Evolutionary conservation across 192 early-diverging fungal species (phyloP), one percentile per base, ranked within the genome.

Genomic region (Rhizophagus clarus): DNA sequence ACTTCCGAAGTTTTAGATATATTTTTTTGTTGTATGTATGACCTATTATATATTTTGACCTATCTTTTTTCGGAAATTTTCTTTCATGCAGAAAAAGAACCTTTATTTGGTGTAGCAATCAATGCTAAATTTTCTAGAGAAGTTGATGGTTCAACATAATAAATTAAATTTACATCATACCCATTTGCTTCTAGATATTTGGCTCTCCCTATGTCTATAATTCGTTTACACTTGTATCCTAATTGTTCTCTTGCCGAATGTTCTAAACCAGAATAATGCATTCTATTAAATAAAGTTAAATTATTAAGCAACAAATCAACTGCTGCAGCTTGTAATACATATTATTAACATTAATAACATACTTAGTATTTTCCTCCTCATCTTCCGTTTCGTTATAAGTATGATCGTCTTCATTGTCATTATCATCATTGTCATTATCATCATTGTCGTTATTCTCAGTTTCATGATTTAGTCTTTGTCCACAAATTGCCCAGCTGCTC

Each of bases 401-500:
- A 11, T 90, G 88, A n/a, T 82, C 81, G 14, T 81, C 75, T n/a
- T 81, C 82, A 28, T 68, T 66, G 45, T 69, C 79, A 56, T 74
- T 70, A 28, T 86, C 66, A 40, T 81, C 80, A 26, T 71, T 62
- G 5, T 71, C 63, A 56, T 74, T 70, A 28, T 86, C 66, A 40
- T 81, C 80, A 26, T 71, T 62, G 5, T 71, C 63, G 66, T 83
- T 72, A 37, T 74, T 74, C 28, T 74, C 83, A 17, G 77, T 81
- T 20, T 85, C 79, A 61, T 79, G 24, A 60, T 79, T 80, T 12
- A 74, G 62, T 67, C 86, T 84, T 40, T 83, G 78, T 47, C 86
- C 88, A 81, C 92, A 91, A 22, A 87, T 90, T 49, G 90, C 95
- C 94, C 96, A 97, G 51, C 92, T 94, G 29, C 88, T 92, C 88